Evolutionary conservation across 192 early-diverging fungal species (phyloP), one percentile per base, ranked within the genome.

Genomic region (Coemansia sp.): DNA sequence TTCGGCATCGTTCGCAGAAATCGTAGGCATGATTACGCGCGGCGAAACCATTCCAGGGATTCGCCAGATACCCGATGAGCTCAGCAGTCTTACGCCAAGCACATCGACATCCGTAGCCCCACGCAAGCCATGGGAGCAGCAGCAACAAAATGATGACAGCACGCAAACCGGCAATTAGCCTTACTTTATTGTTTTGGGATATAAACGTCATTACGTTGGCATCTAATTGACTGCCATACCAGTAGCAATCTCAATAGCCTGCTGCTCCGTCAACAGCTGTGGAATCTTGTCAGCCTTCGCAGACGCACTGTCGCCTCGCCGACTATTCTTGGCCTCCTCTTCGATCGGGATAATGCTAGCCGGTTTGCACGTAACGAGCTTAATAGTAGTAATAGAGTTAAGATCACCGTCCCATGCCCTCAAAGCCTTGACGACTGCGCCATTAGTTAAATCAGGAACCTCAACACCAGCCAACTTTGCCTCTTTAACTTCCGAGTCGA

Each of bases 381-480:
- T 77, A n/a, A 82, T 82, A 11, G 69, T 72, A 0, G 72, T 72
- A 8, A 77, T 68, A 46, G 75, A 77, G 69, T 82, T 82, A n/a
- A 82, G 49, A 55, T 82, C 80, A 61, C 80, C 80, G 38, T 82
- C 80, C 80, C 80, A 82, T 3, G 59, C 60, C 42, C 80, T 35
- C 66, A 82, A 50, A 0, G 66, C 63, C 63, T 72, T 74, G 21
- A 77, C 80, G 23, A 82, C 57, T 26, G 62, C 46, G 23, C 63
- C 68, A 26, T 72, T 77, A 6, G 72, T 82, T 63, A 82, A 42
- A 39, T 82, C 80, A 1, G 80, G 80, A 6, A 82, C 69, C 2
- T 76, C 75, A 9, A 82, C 44, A 6, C 80, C 80, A 0, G 69
- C 68, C 62, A 82, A 28, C 33, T 61, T 43, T 11, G 80, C 71